phyloP scores from a whole-genome alignment of 352 stramenopile species.

The Globisporangium cystogenes region DNA sequence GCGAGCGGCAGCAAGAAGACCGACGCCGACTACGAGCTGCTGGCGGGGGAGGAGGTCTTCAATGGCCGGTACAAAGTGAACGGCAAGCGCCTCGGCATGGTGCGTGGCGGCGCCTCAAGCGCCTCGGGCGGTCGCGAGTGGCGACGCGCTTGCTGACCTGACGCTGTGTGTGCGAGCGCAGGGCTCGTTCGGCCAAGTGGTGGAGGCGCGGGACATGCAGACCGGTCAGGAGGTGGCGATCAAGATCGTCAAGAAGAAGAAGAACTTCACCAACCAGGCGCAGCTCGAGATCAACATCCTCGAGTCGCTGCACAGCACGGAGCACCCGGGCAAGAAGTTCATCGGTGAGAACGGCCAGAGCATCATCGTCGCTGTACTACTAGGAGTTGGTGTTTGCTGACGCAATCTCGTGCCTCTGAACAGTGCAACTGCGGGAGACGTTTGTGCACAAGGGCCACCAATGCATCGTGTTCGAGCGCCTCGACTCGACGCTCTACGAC shows the following conservation, averaged over 20 bases:
- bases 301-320: constrained; percentile 82
- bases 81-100: constrained; percentile 64
- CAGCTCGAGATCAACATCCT: constrained; percentile 97
- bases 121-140: not conserved
- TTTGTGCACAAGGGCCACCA: constrained; percentile 97
- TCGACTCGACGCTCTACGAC: constrained; percentile 97
- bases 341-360: constrained; percentile 89
- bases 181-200: constrained; percentile 83
- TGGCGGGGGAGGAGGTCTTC: constrained; percentile 62
- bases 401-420: too few species aligned
- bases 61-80: constrained; percentile 71
- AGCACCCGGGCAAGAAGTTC: constrained; percentile 84
- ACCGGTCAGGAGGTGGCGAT: constrained; percentile 92
- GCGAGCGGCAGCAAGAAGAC: constrained; percentile 20
- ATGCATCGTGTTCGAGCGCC: constrained; percentile 97
- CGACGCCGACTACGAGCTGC: constrained; percentile 55
- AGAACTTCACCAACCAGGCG: constrained; percentile 95
- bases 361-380: not conserved
- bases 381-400: too few species aligned
- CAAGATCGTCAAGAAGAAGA: constrained; percentile 99
- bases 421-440: constrained; percentile 90
- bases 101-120: constrained; percentile 11
- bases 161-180: constrained; percentile 13
- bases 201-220: constrained; percentile 68
- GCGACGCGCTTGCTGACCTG: constrained; percentile 11